Evolutionary conservation across 495 filamentous ascomycete species (phyloP), one percentile per base, ranked within the genome.

Genomic region (Hyaloscypha hepaticicola): DNA sequence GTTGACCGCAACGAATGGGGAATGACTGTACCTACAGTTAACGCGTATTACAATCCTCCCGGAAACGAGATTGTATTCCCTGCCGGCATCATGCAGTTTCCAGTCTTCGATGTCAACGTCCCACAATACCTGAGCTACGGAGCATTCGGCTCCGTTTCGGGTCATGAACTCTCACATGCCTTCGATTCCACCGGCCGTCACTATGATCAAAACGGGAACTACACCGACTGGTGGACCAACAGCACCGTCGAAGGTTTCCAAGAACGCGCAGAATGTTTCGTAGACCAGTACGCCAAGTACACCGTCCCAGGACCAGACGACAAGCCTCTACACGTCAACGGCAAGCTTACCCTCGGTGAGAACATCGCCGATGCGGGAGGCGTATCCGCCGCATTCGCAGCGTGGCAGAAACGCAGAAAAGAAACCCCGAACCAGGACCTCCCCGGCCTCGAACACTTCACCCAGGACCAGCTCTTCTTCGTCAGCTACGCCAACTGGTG

Each of bases 351-450:
- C 0, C 77, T 90, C 4, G 88, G 87, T 22, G 89, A 92, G 77
- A 91, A 91, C 69, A 89, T 92, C 58, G 87, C 89, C 4, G 89
- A 92, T 72, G 88, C 88, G 1, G 89, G 88, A 33, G 89, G 90
- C 6, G 68, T 93, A 22, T 77, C 79, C 28, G 87, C 87, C 1
- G 79, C 87, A 1, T 92, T 84, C 67, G 78, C 80, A 11, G 87
- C 88, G 1, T 92, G 89, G 89, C 83, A 85, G 72, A 79, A 80
- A 64, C 82, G 79, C 2, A 70, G 67, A 24, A 78, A 75, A 25
- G 70, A 76, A 3, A 78, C 76, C n/a, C 77, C 85, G 3, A 85
- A 87, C 63, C 72, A 80, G 65, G 70, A 79, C 45, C 78, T 92
- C 0, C 89, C 89, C 0, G 89, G 89, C 0, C 75, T 92, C 21